Percentiles rank a stretch among this genome's conserved stretches.
Conservation (phyloP, 1,284 basidiomycete genomes). For the Leccinum pachyderme region DNA sequence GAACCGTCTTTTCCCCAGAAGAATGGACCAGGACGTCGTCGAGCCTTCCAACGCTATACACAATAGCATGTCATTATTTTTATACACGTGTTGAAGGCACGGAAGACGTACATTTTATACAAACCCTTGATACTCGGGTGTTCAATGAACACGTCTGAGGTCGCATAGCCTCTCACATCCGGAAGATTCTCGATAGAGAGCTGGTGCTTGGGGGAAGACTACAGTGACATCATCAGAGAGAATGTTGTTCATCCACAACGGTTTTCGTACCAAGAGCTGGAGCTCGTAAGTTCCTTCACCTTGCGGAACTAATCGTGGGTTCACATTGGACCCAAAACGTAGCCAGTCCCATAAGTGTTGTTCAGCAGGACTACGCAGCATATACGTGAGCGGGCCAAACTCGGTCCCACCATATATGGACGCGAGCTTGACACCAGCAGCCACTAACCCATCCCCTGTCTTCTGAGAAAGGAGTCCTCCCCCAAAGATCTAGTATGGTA, state of each 20-base stretch:
- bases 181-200: slow-evolving; percentile 32
- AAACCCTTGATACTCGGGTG: slow-evolving; percentile 33
- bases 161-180: slow-evolving; percentile 35
- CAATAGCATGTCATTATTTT: not conserved
- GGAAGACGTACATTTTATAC: slow-evolving; percentile 37
- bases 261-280: slow-evolving; percentile 25
- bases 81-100: not conserved
- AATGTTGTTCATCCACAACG: not conserved
- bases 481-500: slow-evolving; percentile 12
- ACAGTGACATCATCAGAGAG: not conserved
- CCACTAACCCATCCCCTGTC: slow-evolving; percentile 20
- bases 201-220: slow-evolving; percentile 21
- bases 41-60: slow-evolving; percentile 24
- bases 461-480: slow-evolving; percentile 25
- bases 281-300: slow-evolving; percentile 23
- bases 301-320: slow-evolving; percentile 22
- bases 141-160: slow-evolving; percentile 32
- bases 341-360: slow-evolving; percentile 26
- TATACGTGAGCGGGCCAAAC: slow-evolving; percentile 3
- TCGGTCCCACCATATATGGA: slow-evolving; percentile 26
- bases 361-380: slow-evolving; percentile 6
- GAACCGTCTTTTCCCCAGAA: slow-evolving; percentile 18
- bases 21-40: slow-evolving; percentile 25
- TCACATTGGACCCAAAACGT: slow-evolving; percentile 18
- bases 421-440: slow-evolving; percentile 19